Evolutionary conservation across 75 land plant genomes (phyloP).

Genomic region (Isoetes taiwanensis): DNA sequence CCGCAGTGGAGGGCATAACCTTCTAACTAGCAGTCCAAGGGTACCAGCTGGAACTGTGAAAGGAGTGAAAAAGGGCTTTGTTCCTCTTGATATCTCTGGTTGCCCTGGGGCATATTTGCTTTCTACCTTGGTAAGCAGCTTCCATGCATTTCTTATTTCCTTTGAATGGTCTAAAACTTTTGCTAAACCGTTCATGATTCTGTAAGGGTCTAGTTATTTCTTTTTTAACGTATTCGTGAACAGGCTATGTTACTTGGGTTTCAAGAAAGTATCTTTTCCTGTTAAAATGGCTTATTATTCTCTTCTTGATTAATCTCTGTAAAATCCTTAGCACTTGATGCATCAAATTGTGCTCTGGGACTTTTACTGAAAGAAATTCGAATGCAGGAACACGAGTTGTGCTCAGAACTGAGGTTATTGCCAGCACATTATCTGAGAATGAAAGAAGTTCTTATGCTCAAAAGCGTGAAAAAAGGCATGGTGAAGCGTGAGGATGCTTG

Average conservation of each 20-base stretch:
- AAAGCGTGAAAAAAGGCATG: constrained; percentile 36
- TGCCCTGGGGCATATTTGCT: constrained; percentile 63
- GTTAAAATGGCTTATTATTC: neutral
- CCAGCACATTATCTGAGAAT: constrained; percentile 74
- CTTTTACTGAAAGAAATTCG: neutral
- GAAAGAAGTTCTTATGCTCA: constrained; percentile 47
- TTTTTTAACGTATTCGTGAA: neutral
- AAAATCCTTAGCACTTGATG: neutral
- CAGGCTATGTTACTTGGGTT: neutral
- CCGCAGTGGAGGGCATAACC: constrained; percentile 8
- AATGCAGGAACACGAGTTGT: constrained; percentile 70
- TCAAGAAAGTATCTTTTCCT: neutral
- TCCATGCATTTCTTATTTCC: neutral
- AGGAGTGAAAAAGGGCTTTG: constrained; percentile 13
- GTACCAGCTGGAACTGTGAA: constrained; percentile 5
- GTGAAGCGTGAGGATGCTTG: constrained; percentile 49
- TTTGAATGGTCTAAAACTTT: neutral
- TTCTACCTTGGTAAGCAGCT: constrained; percentile 47
- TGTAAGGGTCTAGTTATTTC: neutral
- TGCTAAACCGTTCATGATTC: neutral
- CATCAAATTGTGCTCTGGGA: neutral
- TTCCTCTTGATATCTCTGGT: constrained; percentile 44
- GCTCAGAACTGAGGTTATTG: constrained; percentile 52
- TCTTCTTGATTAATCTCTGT: neutral
- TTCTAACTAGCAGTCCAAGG: constrained; percentile 11